Percentiles rank a stretch among this genome's conserved stretches.
phyloP scores from a whole-genome alignment of 495 filamentous ascomycete genomes.

The Lasiosphaeria ovina region DNA sequence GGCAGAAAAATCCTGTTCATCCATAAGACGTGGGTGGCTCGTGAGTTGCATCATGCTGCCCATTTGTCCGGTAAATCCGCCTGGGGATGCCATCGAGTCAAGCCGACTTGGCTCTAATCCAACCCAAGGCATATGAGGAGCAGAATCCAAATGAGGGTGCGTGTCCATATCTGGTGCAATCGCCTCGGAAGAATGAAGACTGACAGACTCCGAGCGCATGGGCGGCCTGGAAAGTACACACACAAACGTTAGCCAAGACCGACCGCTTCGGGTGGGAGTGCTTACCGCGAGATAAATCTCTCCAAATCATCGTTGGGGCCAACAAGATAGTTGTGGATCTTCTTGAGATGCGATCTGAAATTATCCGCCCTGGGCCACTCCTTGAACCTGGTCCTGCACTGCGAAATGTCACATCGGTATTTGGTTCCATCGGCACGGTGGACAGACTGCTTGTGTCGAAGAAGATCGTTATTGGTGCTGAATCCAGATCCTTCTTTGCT shows the following conservation, averaged over 20 bases:
- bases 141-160: not conserved
- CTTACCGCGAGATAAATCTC: constrained; percentile 54
- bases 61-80: not conserved
- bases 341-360: constrained; percentile 78
- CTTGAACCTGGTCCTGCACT: constrained; percentile 68
- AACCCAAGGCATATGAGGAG: constrained; percentile 8
- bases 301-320: constrained; percentile 48
- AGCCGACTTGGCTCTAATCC: constrained; percentile 11
- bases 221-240: not conserved
- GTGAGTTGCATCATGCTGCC: constrained; percentile 1
- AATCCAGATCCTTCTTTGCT: constrained; percentile 57
- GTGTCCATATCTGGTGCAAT: not conserved
- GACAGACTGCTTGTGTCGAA: constrained; percentile 68
- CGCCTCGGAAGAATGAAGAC: not conserved
- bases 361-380: constrained; percentile 89
- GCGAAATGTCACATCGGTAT: constrained; percentile 64
- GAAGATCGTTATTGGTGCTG: constrained; percentile 77
- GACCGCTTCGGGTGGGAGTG: not conserved
- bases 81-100: not conserved
- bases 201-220: not conserved
- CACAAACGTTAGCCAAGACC: not conserved
- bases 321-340: constrained; percentile 57
- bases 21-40: not conserved
- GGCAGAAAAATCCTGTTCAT: constrained; percentile 11
- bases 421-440: constrained; percentile 58